phyloP scores from a whole-genome alignment of 108 stramenopile species.

The Cyclotella cryptica region DNA sequence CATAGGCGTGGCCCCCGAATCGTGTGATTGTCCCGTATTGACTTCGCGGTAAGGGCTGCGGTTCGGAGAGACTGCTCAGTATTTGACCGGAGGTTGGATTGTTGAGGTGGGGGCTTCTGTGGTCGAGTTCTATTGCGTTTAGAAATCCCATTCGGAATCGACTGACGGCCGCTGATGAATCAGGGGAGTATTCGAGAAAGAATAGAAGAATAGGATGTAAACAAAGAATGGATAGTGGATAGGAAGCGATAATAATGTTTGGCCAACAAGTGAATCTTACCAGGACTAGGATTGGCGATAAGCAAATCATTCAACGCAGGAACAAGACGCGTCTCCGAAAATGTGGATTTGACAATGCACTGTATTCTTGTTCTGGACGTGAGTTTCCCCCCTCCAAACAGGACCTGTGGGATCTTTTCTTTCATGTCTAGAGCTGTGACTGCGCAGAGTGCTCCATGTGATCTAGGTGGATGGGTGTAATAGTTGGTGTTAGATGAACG shows the following conservation, averaged over 20 bases:
- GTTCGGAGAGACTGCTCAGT: conserved; percentile 35
- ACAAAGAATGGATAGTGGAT: no score
- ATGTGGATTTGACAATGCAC: conserved; percentile 89
- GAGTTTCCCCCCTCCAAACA: conserved; percentile 71
- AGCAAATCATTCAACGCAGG: conserved; percentile 96
- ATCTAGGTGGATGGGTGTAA: conserved; percentile 41
- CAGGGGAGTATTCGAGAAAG: no score
- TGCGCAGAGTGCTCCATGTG: conserved; percentile 92
- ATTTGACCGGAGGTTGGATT: conserved; percentile 1
- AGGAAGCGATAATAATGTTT: no score
- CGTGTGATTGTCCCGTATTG: conserved; percentile 78
- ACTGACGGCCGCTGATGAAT: conserved; percentile 71
- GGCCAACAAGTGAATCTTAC: background rate
- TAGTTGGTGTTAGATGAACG: background rate
- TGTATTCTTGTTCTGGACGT: conserved; percentile 82
- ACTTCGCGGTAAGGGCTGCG: conserved; percentile 38
- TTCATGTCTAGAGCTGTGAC: conserved; percentile 80
- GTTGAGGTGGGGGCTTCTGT: background rate
- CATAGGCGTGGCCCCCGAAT: conserved; percentile 77
- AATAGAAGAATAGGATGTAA: background rate
- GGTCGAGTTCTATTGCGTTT: conserved; percentile 43
- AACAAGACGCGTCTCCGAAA: conserved; percentile 93
- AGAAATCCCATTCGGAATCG: conserved; percentile 92
- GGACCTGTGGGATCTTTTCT: conserved; percentile 74
- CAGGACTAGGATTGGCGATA: conserved; percentile 94